Evolutionary conservation across 257 asterid genomes (phyloP).

Genomic region (Perilla frutescens): DNA sequence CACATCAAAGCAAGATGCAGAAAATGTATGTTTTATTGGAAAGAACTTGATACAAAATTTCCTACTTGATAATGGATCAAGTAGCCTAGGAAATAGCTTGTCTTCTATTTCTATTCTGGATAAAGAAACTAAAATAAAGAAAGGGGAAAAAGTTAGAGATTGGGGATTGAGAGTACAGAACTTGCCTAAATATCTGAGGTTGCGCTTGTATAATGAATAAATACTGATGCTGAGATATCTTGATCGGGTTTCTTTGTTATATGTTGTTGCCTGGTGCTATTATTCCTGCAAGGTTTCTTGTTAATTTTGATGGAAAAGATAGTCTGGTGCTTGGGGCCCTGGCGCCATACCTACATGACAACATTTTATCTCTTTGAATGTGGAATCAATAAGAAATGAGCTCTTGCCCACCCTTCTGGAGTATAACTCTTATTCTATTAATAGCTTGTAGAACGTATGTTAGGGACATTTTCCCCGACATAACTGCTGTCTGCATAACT

Average conservation of each 20-base stretch:
- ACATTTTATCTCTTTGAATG: not conserved
- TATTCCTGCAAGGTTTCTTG: not conserved
- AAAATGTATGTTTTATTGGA: constrained; percentile 57
- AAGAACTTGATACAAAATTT: constrained; percentile 16
- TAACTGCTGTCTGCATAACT: not conserved
- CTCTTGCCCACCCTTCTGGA: not conserved
- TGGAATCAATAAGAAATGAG: not conserved
- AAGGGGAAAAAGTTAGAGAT: not conserved
- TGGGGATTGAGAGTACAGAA: not conserved
- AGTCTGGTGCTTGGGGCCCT: not conserved
- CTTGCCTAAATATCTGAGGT: constrained; percentile 10
- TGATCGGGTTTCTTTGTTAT: constrained; percentile 3
- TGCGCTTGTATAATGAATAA: constrained; percentile 9
- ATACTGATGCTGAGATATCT: constrained; percentile 6
- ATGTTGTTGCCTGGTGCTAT: not conserved
- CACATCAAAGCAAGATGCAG: constrained; percentile 87
- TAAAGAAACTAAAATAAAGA: constrained; percentile 4
- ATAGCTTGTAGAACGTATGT: constrained; percentile 6
- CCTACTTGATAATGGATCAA: constrained; percentile 8
- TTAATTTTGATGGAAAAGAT: constrained; percentile 15
- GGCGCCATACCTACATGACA: constrained; percentile 1
- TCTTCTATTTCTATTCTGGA: not conserved
- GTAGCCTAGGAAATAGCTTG: constrained; percentile 21
- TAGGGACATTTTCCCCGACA: not conserved
- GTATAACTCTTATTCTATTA: not conserved